These are phyloP conservation scores for Penicillium frequentans DNA, from an alignment of 2,329 filamentous ascomycete genomes.

Conservation along the genomic window DNA sequence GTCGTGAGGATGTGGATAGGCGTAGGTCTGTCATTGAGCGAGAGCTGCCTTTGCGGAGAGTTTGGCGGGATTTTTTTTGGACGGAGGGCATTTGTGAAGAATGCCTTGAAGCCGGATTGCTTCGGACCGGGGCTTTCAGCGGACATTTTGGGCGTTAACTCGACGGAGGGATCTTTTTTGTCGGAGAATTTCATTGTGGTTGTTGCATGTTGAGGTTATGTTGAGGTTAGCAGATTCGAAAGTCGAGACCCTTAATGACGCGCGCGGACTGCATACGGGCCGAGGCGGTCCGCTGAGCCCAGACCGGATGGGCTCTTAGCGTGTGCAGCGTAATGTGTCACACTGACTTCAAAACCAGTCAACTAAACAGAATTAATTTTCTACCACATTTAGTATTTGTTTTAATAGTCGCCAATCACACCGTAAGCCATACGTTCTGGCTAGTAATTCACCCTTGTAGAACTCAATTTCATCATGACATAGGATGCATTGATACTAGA, in stretches of 20 bases:
- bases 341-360: neutral
- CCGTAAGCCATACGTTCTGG: neutral
- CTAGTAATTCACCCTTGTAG: neutral
- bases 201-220: neutral
- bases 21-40: constrained; percentile 31
- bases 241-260: constrained; percentile 1
- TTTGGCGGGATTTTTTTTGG: constrained; percentile 40
- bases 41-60: constrained; percentile 32
- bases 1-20: constrained; percentile 12
- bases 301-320: neutral
- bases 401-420: neutral
- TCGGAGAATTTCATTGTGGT: neutral
- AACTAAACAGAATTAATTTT: too few relatives aligned
- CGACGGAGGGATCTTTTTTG: neutral
- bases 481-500: neutral
- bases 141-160: constrained; percentile 23
- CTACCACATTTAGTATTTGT: neutral
- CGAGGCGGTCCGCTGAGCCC: neutral
- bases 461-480: neutral
- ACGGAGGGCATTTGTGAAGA: constrained; percentile 31
- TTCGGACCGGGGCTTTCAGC: constrained; percentile 32
- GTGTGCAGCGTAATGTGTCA: neutral
- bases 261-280: neutral
- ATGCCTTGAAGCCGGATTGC: constrained; percentile 29
- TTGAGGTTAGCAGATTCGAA: neutral